Conservation (phyloP, 2,329 filamentous ascomycete genomes). For the Penicillium sp. region DNA sequence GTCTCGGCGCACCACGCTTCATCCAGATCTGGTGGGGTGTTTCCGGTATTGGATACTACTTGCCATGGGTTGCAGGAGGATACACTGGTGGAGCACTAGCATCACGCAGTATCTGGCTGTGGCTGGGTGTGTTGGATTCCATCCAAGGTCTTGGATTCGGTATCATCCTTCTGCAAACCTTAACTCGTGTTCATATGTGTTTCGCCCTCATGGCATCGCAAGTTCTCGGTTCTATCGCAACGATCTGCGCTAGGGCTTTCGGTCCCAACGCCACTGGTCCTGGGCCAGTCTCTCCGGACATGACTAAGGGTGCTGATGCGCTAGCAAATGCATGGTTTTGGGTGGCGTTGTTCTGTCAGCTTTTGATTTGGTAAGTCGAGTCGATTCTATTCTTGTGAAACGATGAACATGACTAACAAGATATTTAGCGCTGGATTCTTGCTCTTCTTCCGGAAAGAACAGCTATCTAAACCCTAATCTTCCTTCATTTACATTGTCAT, state of each 20-base stretch:
- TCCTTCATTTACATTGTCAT: background rate
- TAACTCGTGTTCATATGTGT: conserved; percentile 64
- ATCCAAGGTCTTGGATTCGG: conserved; percentile 67
- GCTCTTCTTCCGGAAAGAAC: conserved; percentile 47
- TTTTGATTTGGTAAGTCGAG: conserved; percentile 54
- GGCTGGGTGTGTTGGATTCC: conserved; percentile 65
- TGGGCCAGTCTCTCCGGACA: conserved; percentile 62
- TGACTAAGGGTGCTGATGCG: conserved; percentile 49
- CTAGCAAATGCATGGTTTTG: conserved; percentile 60
- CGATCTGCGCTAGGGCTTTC: conserved; percentile 61
- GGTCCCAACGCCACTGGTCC: conserved; percentile 63
- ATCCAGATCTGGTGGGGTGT: conserved; percentile 67
- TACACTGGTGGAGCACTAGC: conserved; percentile 56
- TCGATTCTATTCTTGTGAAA: background rate
- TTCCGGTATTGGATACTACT: conserved; percentile 59
- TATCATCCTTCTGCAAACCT: conserved; percentile 66
- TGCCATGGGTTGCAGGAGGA: conserved; percentile 60
- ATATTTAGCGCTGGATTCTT: conserved; percentile 38
- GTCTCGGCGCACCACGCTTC: conserved; percentile 65
- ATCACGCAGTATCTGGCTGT: conserved; percentile 63
- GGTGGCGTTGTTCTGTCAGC: conserved; percentile 60
- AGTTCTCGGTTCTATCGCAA: conserved; percentile 61
- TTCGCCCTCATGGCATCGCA: conserved; percentile 62
- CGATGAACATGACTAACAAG: conserved; percentile 4
- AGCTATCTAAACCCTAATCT: conserved; percentile 44